phyloP scores from a whole-genome alignment of 2,329 filamentous ascomycete species.

The Fusarium gaditjirri region DNA sequence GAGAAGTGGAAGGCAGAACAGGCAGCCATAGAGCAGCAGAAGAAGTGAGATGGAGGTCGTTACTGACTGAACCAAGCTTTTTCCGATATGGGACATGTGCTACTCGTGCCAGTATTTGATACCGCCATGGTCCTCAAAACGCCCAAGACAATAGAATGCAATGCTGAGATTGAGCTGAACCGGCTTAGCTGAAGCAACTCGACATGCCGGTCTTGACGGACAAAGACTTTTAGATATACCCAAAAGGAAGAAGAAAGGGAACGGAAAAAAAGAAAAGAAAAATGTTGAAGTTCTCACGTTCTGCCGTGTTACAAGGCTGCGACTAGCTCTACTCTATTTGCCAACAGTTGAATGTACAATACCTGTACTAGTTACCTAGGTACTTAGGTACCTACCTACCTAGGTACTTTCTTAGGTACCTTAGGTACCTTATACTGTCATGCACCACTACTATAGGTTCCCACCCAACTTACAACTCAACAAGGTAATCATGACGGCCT shows the following conservation, averaged over 20 bases:
- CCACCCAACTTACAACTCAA: neutral
- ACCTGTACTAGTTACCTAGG: neutral
- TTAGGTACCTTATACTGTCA: too few relatives aligned
- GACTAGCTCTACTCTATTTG: neutral
- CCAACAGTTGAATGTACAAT: slow-evolving; percentile 1
- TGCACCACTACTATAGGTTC: too few relatives aligned
- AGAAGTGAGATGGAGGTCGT: slow-evolving; percentile 31
- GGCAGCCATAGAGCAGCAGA: slow-evolving; percentile 42
- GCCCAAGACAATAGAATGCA: neutral
- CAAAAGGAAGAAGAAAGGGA: neutral
- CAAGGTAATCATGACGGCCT: neutral
- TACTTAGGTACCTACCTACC: too few relatives aligned
- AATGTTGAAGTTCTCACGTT: neutral
- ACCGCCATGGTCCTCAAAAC: neutral
- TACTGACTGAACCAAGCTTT: neutral
- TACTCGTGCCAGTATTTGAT: neutral
- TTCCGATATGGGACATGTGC: neutral
- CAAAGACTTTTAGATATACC: neutral
- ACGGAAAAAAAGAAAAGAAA: neutral
- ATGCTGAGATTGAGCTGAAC: neutral
- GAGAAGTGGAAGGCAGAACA: slow-evolving; percentile 62
- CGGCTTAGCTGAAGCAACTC: neutral
- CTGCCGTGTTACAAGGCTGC: neutral
- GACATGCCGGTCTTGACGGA: neutral
- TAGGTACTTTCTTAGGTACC: neutral